Evolutionary conservation across 495 filamentous ascomycete species (phyloP).

Genomic region (Daldinia caldariorum): DNA sequence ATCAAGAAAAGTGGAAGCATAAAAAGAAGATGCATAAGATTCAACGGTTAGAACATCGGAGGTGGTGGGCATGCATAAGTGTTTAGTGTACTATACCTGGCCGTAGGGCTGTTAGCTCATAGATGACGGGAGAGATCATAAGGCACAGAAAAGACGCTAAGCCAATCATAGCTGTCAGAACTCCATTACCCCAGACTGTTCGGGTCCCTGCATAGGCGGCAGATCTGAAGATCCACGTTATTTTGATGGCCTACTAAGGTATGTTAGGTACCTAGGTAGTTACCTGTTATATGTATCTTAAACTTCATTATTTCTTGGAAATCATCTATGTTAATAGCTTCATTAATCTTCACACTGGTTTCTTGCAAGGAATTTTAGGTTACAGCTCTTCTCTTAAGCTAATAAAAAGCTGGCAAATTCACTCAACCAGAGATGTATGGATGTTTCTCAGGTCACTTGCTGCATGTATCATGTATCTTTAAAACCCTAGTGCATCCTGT

Average conservation of each 20-base stretch:
- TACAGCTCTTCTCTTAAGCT: neutral
- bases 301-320: neutral
- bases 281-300: neutral
- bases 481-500: neutral
- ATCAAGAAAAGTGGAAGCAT: neutral
- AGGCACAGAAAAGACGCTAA: neutral
- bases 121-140: neutral
- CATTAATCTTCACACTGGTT: neutral
- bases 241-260: conserved; percentile 19
- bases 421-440: no score
- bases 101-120: neutral
- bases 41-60: no score
- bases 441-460: neutral
- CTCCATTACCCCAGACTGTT: neutral
- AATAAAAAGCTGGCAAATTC: neutral
- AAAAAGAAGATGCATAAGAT: neutral
- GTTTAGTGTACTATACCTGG: neutral
- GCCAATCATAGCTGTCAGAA: neutral
- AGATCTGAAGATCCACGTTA: conserved; percentile 7
- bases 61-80: neutral
- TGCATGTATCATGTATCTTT: no score
- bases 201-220: conserved; percentile 1
- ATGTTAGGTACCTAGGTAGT: neutral
- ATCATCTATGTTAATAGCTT: neutral
- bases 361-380: neutral